Percentiles rank a stretch among this genome's conserved stretches.
Evolutionary conservation across 1,284 basidiomycete species (phyloP).

Genomic region (Veloboletus limbatus): DNA sequence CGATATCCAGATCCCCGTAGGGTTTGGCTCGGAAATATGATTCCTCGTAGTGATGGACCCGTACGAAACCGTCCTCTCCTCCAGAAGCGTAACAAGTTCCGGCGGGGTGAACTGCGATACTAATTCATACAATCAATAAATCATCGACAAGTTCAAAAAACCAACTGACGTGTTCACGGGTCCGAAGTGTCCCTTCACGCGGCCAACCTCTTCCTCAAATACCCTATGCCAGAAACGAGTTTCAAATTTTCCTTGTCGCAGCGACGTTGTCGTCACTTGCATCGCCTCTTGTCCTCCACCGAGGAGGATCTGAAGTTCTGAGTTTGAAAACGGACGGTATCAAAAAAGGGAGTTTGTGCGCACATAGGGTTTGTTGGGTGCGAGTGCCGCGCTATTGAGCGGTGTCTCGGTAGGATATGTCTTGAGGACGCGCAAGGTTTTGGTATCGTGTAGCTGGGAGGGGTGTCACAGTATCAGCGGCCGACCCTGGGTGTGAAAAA

Average conservation of each 20-base stretch:
- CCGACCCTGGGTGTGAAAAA: not conserved
- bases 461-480: not conserved
- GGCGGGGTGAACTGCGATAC: conserved; percentile 89
- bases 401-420: conserved; percentile 93
- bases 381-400: conserved; percentile 89
- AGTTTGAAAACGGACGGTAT: too few relatives aligned
- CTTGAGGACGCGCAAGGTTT: conserved; percentile 88
- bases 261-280: conserved; percentile 93
- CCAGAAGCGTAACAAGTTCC: conserved; percentile 92
- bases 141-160: conserved; percentile 1
- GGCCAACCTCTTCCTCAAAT: conserved; percentile 96
- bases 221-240: conserved; percentile 98
- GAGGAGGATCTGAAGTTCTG: conserved; percentile 64
- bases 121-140: conserved; percentile 30
- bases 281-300: conserved; percentile 99
- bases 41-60: conserved; percentile 91
- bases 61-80: conserved; percentile 94
- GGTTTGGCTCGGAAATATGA: conserved; percentile 87
- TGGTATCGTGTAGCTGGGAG: conserved; percentile 82
- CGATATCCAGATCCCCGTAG: conserved; percentile 85
- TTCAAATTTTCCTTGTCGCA: conserved; percentile 96
- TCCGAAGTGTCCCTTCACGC: conserved; percentile 96
- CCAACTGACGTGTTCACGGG: conserved; percentile 90
- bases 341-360: conserved; percentile 19
- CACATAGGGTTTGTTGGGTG: conserved; percentile 84